Evolutionary conservation across 352 stramenopile genomes (phyloP).

Genomic region (Phytophthora cryptogea): DNA sequence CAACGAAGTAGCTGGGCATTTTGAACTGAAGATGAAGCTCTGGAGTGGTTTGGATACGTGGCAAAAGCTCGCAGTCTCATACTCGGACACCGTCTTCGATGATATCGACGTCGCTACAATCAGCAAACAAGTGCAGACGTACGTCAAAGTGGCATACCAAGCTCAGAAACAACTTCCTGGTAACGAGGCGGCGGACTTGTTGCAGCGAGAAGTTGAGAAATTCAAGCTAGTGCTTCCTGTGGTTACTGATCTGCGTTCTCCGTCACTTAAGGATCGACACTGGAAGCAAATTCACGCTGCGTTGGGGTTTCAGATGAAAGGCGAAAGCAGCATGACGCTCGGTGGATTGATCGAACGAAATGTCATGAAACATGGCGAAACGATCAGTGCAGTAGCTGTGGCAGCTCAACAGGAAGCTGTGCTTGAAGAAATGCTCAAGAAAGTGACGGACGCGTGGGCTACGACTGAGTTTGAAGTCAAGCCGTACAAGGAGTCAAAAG

Average conservation of each 20-base stretch:
- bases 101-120: conserved; percentile 89
- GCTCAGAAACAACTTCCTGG: conserved; percentile 87
- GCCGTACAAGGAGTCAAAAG: conserved; percentile 93
- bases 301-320: conserved; percentile 91
- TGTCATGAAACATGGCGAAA: conserved; percentile 86
- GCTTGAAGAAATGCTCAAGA: conserved; percentile 93
- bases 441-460: conserved; percentile 91
- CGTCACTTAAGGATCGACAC: conserved; percentile 75
- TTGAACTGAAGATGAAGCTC: conserved; percentile 92
- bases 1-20: conserved; percentile 83
- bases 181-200: conserved; percentile 81
- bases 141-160: conserved; percentile 88
- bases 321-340: conserved; percentile 77
- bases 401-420: conserved; percentile 91
- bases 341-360: conserved; percentile 87
- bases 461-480: conserved; percentile 93
- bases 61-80: conserved; percentile 75
- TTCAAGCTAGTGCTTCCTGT: conserved; percentile 89
- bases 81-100: conserved; percentile 84
- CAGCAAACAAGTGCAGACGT: conserved; percentile 89
- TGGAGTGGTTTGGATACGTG: conserved; percentile 90
- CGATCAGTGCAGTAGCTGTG: conserved; percentile 86
- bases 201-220: conserved; percentile 89
- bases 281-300: conserved; percentile 76
- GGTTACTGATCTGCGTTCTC: conserved; percentile 67